These are phyloP conservation scores for Trichaptum fuscoviolaceum DNA, from an alignment of 768 basidiomycete genomes.

Conservation along the genomic window DNA sequence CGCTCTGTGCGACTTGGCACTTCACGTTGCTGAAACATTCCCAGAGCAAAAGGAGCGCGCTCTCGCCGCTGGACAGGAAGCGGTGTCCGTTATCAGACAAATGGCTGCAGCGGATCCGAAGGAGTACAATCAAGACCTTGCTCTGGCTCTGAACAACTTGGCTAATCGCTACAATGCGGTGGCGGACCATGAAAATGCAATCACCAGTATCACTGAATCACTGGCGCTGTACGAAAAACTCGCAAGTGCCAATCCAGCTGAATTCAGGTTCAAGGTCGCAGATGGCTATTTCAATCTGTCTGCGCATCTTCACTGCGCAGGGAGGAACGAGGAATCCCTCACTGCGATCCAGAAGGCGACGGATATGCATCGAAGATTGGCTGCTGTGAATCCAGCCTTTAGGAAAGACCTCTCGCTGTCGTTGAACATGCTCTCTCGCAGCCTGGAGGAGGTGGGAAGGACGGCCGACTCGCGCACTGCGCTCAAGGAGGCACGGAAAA, in stretches of 20 bases:
- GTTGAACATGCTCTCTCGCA: constrained; percentile 5
- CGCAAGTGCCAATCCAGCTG: background rate
- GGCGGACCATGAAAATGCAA: constrained; percentile 6
- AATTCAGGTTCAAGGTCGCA: constrained; percentile 1
- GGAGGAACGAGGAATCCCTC: background rate
- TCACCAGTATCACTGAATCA: background rate
- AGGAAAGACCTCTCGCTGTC: constrained; percentile 8
- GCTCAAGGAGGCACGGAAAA: constrained; percentile 6
- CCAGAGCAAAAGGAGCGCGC: constrained; percentile 7
- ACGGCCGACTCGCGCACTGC: constrained; percentile 8
- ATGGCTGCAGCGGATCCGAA: constrained; percentile 9
- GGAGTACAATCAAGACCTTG: constrained; percentile 9
- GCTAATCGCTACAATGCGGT: background rate
- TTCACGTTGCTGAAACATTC: too few relatives aligned
- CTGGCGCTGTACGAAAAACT: constrained; percentile 2
- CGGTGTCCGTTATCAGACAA: constrained; percentile 5
- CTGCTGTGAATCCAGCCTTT: too few relatives aligned
- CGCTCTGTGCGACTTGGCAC: too few relatives aligned
- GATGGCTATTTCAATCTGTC: constrained; percentile 2
- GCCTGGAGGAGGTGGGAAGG: constrained; percentile 2
- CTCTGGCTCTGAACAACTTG: constrained; percentile 10
- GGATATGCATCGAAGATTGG: background rate
- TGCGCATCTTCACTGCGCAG: background rate
- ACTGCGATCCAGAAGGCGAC: background rate
- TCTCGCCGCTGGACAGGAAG: constrained; percentile 7